Evolutionary conservation across 257 asterid genomes (phyloP), one percentile per base, ranked within the genome.

Genomic region (Nicotiana undulata): DNA sequence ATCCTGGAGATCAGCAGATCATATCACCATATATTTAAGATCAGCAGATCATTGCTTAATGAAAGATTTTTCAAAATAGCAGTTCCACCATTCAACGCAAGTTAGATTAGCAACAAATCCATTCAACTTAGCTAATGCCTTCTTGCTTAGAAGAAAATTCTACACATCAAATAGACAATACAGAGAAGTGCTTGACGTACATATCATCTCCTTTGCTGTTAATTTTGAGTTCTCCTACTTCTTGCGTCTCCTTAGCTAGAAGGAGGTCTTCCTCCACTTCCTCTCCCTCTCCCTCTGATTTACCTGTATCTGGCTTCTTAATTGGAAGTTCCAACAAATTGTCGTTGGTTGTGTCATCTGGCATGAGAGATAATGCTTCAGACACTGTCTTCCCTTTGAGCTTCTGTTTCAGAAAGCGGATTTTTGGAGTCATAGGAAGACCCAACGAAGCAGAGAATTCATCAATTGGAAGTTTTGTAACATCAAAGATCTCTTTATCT

Each of bases 401-500:
- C 78, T 88, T 93, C 81, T 88, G 92, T 76, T 94, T 94, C 31
- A 92, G 86, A 86, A 93, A 92, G 44, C 98, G 92, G 79, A 96
- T 85, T 81, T 90, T 94, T 56, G 99, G 99, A 79, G 98, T 92
- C 97, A 93, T 87, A 32, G 99, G 98, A 82, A 96, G 98, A 82
- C 99, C 99, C 75, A 94, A 83, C 70, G 99, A 96, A 84, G 97
- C 98, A 79, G 97, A 83, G 81, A 55, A 94, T 52, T 90, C 97
- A 58, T 91, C 98, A 77, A 93, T 81, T 1, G 97, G 93, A 76
- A 94, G 98, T 81, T 92, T 87, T 44, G 85, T 88, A 75, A 93
- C 93, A 59, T 94, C 97, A 85, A 96, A 94, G 80, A 93, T 83
- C 87, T 96, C 99, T 86, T 91, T 96, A 80, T 96, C 98, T 24